These are phyloP conservation scores for Candida stauntonica DNA, from an alignment of 805 yeast species.

Conservation along the genomic window DNA sequence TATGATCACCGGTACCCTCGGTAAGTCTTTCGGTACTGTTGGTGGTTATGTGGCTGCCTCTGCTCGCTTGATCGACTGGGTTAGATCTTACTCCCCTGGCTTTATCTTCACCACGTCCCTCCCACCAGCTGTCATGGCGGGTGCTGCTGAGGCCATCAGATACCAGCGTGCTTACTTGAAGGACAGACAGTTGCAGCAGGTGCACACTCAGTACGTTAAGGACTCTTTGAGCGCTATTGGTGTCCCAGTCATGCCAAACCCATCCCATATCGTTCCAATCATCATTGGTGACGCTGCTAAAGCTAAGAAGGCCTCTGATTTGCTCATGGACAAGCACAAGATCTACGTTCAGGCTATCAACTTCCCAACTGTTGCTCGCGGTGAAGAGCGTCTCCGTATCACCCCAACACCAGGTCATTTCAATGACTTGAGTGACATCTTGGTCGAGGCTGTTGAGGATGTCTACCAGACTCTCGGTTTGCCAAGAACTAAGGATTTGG, in stretches of 20 bases:
- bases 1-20: slow-evolving; percentile 95
- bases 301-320: slow-evolving; percentile 88
- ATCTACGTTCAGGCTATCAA: slow-evolving; percentile 98
- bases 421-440: slow-evolving; percentile 65
- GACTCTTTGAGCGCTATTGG: slow-evolving; percentile 61
- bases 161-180: slow-evolving; percentile 72
- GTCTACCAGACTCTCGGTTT: slow-evolving; percentile 73
- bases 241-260: slow-evolving; percentile 95
- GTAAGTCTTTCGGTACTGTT: slow-evolving; percentile 94
- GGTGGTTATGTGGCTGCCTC: slow-evolving; percentile 98
- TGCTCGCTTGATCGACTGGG: slow-evolving; percentile 82
- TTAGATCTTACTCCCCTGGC: slow-evolving; percentile 95
- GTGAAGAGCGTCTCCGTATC: slow-evolving; percentile 91
- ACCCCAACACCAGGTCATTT: slow-evolving; percentile 99
- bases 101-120: slow-evolving; percentile 94
- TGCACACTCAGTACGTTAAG: slow-evolving; percentile 82
- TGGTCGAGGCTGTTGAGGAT: slow-evolving; percentile 74
- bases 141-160: slow-evolving; percentile 82
- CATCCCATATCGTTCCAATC: slow-evolving; percentile 95
- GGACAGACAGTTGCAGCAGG: slow-evolving; percentile 82
- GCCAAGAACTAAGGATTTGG: slow-evolving; percentile 77
- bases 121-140: slow-evolving; percentile 98
- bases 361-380: slow-evolving; percentile 96
- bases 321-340: slow-evolving; percentile 74
- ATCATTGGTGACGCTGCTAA: slow-evolving; percentile 91